Conservation (phyloP, 352 stramenopile genomes). For the Thalassiosira hispida region DNA sequence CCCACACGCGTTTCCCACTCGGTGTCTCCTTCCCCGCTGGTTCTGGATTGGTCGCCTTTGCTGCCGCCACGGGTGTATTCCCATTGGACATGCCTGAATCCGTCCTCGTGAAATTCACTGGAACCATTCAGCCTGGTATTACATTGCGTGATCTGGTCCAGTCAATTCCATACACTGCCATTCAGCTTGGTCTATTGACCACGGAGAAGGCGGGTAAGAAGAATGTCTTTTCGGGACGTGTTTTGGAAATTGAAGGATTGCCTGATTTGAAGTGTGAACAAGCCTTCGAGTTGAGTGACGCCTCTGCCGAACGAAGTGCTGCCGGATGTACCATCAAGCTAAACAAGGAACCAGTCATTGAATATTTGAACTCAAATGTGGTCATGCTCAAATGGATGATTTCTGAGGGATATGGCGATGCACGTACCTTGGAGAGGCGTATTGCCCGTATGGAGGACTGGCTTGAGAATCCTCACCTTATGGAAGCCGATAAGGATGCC, state of each 20-base stretch:
- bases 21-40: slow-evolving; percentile 89
- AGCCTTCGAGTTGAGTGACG: slow-evolving; percentile 88
- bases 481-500: slow-evolving; percentile 86
- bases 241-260: slow-evolving; percentile 89
- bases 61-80: slow-evolving; percentile 87
- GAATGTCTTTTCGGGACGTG: slow-evolving; percentile 87
- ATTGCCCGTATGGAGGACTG: slow-evolving; percentile 88
- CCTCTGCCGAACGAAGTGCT: slow-evolving; percentile 85
- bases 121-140: slow-evolving; percentile 88
- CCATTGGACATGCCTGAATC: slow-evolving; percentile 89
- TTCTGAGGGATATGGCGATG: slow-evolving; percentile 87
- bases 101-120: slow-evolving; percentile 86
- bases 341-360: slow-evolving; percentile 88
- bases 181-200: slow-evolving; percentile 86
- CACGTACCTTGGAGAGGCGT: slow-evolving; percentile 84
- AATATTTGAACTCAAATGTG: slow-evolving; percentile 88
- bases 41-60: slow-evolving; percentile 87
- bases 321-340: slow-evolving; percentile 89
- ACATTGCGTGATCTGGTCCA: slow-evolving; percentile 89
- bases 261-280: slow-evolving; percentile 88
- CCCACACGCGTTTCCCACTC: slow-evolving; percentile 88
- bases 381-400: slow-evolving; percentile 92
- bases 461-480: slow-evolving; percentile 82
- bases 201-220: slow-evolving; percentile 89
- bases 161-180: slow-evolving; percentile 87